Evolutionary conservation across 495 filamentous ascomycete species (phyloP), one percentile per base, ranked within the genome.

Genomic region (Ascodesmis nigricans): DNA sequence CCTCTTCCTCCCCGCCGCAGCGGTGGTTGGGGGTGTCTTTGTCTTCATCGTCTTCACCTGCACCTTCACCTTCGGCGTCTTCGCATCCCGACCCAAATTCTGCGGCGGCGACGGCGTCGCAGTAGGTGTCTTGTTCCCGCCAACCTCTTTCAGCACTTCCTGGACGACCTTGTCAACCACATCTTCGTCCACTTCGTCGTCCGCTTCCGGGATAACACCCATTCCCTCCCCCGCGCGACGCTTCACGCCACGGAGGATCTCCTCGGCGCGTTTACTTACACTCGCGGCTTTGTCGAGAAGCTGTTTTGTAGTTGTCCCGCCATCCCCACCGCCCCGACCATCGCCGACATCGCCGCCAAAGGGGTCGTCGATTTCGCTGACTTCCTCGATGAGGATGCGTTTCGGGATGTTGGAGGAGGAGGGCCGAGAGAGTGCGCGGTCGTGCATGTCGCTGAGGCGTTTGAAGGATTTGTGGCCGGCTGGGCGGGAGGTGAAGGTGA

Each of bases 401-500:
- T 9, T 14, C n/a, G 8, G 21, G 6, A 22, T 11, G 6, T n/a
- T 4, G 7, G 33, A 25, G n/a, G n/a, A n/a, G n/a, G n/a, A n/a
- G n/a, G n/a, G n/a, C n/a, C n/a, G n/a, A n/a, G n/a, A n/a, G 10
- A 35, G 3, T 13, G 5, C 21, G 31, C 6, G 7, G 4, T 13
- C 4, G 11, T 25, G 23, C 6, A 25, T 25, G 6, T 25, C 23
- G 11, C 23, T 25, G 6, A 25, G 23, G 6, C 23, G 6, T 11
- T 25, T 25, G 11, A 25, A 25, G 11, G 37, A 46, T 3, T 35
- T 33, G 3, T 46, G 16, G 0, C 44, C 44, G 5, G 31, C 26
- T 4, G 41, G 30, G 8, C 28, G 22, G 1, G 40, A 23, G 4
- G 34, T 37, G 21, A 49, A 49, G 10, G 45, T 47, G n/a, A 14